Evolutionary conservation across 2,329 filamentous ascomycete species (phyloP), one percentile per base, ranked within the genome.

Genomic region (Fusarium sp.): DNA sequence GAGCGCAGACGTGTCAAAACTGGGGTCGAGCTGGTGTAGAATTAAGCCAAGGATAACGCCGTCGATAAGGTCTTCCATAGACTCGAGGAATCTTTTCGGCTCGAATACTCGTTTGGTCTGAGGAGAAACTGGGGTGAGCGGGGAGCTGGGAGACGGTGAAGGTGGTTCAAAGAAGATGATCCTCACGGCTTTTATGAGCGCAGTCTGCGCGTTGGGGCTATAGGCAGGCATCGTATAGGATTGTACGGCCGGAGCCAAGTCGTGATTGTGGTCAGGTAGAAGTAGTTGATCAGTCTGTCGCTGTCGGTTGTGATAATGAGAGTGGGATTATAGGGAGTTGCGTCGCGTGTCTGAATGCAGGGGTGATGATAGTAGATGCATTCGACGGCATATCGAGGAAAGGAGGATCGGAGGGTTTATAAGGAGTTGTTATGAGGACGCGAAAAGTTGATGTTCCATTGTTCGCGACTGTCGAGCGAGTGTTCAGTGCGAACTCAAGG

Each of bases 141-240:
- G 46, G 55, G 52, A 60, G 39, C 49, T 44, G 24, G 59, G 51
- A 57, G 55, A 54, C 31, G 39, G 28, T 38, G 45, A 50, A 26
- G 40, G 28, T 8, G 48, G 24, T 17, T 22, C 14, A 60, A 53
- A 76, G 53, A 34, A 11, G 60, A 64, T 38, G 76, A 31, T 31
- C 10, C 80, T 71, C 75, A 88, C 85, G 80, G 87, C 88, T 78
- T 85, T 84, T 51, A 89, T 76, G 40, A 90, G 84, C 78, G 87
- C 87, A 68, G 78, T 79, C 80, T 87, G 85, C 77, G 84, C 83
- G 70, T 78, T 77, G 52, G 76, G 74, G 66, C 76, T 81, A 67
- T 82, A 82, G 22, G 63, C 44, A 22, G 81, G 79, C 81, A 82
- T 83, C 48, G 57, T 69, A 10, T 48, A 22, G 22, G 44, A 49